phyloP scores from a whole-genome alignment of 805 yeast genomes.

The Kockiozyma suomiensis region DNA sequence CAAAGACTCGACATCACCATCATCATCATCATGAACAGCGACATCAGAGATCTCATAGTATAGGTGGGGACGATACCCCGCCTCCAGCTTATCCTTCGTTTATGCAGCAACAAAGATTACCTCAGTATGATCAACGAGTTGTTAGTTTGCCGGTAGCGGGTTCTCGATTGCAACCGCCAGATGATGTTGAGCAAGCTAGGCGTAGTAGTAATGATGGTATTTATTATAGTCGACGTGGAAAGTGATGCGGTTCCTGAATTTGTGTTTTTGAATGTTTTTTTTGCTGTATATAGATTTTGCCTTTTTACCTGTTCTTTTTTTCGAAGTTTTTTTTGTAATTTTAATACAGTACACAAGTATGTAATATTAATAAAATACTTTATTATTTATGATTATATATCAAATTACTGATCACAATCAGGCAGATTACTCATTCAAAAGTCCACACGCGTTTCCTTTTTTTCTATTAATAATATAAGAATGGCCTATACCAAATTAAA shows the following conservation, averaged over 20 bases:
- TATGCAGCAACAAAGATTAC: not conserved
- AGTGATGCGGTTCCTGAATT: not conserved
- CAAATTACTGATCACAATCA: constrained; percentile 29
- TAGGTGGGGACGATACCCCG: not conserved
- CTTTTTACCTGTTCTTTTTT: not conserved
- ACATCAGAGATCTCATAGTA: too few species aligned
- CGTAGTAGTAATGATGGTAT: not conserved
- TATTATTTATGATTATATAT: not conserved
- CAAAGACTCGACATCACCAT: not conserved
- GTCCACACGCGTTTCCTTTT: not conserved
- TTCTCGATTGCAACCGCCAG: not conserved
- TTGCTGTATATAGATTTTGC: not conserved
- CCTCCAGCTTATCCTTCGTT: not conserved
- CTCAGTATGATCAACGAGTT: not conserved
- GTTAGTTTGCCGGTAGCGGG: not conserved
- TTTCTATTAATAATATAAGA: not conserved
- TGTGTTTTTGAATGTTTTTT: not conserved
- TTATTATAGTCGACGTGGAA: not conserved
- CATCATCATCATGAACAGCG: not conserved
- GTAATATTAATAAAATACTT: not conserved
- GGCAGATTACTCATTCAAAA: not conserved
- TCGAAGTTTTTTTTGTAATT: not conserved
- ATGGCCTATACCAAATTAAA: not conserved
- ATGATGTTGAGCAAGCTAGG: not conserved
- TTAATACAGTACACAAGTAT: not conserved